A percentile compares a stretch with the other conserved stretches of the same genome.
Conservation (phyloP, 805 yeast species). For the Osmozyma mogii region DNA sequence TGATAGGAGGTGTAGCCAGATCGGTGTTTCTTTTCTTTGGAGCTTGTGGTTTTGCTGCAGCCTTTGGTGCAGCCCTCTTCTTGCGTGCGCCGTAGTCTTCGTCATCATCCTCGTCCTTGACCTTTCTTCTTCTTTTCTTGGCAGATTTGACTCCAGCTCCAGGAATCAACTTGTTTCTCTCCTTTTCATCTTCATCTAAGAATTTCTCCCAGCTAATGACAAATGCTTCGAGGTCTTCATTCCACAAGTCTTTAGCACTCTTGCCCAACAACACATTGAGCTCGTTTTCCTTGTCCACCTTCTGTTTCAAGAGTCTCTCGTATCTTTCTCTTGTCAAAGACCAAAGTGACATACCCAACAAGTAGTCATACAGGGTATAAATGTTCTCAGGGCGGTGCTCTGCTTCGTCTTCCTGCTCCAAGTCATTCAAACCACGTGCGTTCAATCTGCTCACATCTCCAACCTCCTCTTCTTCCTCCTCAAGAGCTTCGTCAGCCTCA, state of each 20-base stretch:
- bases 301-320: conserved; percentile 66
- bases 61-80: conserved; percentile 4
- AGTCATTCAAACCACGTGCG: conserved; percentile 18
- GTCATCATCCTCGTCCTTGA: conserved; percentile 8
- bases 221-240: conserved; percentile 71
- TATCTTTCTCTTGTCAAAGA: conserved; percentile 86
- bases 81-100: conserved; percentile 8
- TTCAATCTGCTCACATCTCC: conserved; percentile 9
- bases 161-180: conserved; percentile 43
- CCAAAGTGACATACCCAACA: conserved; percentile 90
- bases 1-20: conserved; percentile 1
- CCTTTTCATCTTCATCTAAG: conserved; percentile 54
- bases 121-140: conserved; percentile 24
- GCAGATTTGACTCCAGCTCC: conserved; percentile 30
- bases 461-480: conserved; percentile 31
- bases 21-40: not conserved
- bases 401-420: conserved; percentile 23
- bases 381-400: conserved; percentile 45
- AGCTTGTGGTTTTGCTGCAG: conserved; percentile 1
- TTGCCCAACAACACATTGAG: conserved; percentile 55
- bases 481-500: conserved; percentile 20
- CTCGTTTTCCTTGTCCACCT: conserved; percentile 64
- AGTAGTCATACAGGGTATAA: conserved; percentile 70
- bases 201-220: conserved; percentile 58
- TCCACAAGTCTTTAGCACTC: conserved; percentile 87